Percentiles rank a stretch among this genome's conserved stretches.
Conservation (phyloP, 78 protist genomes). For the Guillardia theta region DNA sequence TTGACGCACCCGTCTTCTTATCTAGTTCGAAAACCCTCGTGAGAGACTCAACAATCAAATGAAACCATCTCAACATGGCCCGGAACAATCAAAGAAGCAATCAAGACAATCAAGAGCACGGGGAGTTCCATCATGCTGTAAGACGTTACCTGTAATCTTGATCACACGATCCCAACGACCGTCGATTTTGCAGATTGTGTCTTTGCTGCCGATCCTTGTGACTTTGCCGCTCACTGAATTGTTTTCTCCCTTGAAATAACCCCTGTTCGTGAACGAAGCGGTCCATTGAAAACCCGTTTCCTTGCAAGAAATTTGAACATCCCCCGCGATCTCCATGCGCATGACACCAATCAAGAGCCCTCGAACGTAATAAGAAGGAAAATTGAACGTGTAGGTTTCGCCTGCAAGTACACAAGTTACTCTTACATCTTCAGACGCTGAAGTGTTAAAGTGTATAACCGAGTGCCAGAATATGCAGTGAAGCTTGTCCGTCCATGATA, state of each 20-base stretch:
- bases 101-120: background rate
- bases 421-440: conserved; percentile 59
- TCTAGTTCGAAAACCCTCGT: too few relatives aligned
- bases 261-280: conserved; percentile 77
- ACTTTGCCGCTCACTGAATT: conserved; percentile 50
- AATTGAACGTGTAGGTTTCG: conserved; percentile 73
- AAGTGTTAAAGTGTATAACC: background rate
- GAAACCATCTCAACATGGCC: too few relatives aligned
- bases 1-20: background rate
- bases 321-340: conserved; percentile 11
- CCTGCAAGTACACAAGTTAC: too few relatives aligned
- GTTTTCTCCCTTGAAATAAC: conserved; percentile 74
- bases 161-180: background rate
- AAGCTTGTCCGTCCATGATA: background rate
- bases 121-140: background rate
- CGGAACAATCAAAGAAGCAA: too few relatives aligned
- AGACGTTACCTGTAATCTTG: background rate
- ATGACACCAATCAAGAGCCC: conserved; percentile 35
- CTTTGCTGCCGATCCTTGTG: background rate
- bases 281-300: conserved; percentile 54
- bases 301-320: conserved; percentile 24
- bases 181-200: background rate
- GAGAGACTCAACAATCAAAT: too few relatives aligned
- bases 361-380: conserved; percentile 71
- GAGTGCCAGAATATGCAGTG: background rate